Conservation (phyloP, 306 rosid genomes). For the Ceratonia siliqua region DNA sequence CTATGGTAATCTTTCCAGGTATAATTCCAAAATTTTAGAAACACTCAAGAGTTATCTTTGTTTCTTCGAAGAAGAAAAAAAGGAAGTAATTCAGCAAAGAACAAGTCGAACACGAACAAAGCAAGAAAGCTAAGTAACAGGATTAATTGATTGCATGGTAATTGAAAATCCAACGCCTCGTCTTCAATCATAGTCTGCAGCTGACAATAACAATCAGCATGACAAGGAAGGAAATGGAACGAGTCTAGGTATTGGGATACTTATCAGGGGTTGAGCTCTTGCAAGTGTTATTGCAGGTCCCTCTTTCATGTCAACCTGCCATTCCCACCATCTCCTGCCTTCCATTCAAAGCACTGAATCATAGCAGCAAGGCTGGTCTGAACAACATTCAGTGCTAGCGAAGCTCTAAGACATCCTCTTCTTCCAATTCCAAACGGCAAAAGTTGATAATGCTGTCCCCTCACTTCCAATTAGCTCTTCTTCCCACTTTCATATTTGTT, state of each 20-base stretch:
- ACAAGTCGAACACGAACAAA: too few species aligned
- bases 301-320: conserved; percentile 54
- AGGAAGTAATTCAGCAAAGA: too few species aligned
- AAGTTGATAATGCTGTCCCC: conserved; percentile 55
- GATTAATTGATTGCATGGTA: background rate
- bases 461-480: conserved; percentile 41
- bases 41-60: too few species aligned
- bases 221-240: conserved; percentile 36
- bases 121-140: background rate
- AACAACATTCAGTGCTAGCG: conserved; percentile 47
- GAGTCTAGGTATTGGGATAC: conserved; percentile 45
- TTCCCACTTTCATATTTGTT: conserved; percentile 21
- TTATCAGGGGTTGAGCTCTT: conserved; percentile 54
- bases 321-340: conserved; percentile 29
- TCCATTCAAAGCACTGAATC: conserved; percentile 79
- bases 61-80: too few species aligned
- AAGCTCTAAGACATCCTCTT: conserved; percentile 60
- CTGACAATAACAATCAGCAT: background rate
- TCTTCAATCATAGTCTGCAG: background rate
- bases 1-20: too few species aligned
- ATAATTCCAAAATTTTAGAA: too few species aligned
- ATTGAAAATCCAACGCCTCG: background rate
- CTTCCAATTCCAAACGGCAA: conserved; percentile 78
- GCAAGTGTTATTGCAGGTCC: conserved; percentile 60
- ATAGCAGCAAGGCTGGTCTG: conserved; percentile 47